Evolutionary conservation across 2,329 filamentous ascomycete species (phyloP).

Genomic region (Trichoderma brevicompactum): DNA sequence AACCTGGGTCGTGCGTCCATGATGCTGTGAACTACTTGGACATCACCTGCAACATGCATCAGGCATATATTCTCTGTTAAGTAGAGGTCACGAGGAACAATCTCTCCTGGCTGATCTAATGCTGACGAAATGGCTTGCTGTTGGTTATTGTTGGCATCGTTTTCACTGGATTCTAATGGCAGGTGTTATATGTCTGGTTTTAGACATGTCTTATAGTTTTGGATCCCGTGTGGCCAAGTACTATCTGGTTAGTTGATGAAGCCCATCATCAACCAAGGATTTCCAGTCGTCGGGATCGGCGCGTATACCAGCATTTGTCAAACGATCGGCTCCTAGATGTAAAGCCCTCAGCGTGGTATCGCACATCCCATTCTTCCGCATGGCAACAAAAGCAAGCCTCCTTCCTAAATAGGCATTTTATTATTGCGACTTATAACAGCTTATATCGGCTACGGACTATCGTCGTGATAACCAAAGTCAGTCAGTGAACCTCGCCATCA

Average conservation of each 20-base stretch:
- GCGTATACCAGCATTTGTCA: background rate
- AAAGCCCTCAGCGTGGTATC: constrained; percentile 22
- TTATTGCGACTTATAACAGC: background rate
- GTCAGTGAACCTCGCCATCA: background rate
- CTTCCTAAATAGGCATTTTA: background rate
- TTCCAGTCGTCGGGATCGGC: constrained; percentile 31
- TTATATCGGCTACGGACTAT: background rate
- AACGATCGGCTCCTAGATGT: constrained; percentile 12
- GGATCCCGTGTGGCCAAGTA: constrained; percentile 22
- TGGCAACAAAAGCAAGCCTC: constrained; percentile 26
- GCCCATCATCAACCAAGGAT: background rate
- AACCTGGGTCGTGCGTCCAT: background rate
- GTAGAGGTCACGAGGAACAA: background rate
- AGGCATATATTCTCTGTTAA: background rate
- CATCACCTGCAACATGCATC: background rate
- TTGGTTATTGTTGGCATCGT: too few relatives aligned
- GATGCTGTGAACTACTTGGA: background rate
- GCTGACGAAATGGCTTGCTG: background rate
- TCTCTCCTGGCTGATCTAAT: background rate
- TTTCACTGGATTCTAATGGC: background rate
- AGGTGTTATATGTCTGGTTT: constrained; percentile 2
- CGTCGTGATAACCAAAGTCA: background rate
- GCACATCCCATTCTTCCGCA: constrained; percentile 34
- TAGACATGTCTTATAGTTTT: constrained; percentile 34
- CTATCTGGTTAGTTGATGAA: constrained; percentile 11